These are phyloP conservation scores for Zasmidium cellare DNA, from an alignment of 2,329 filamentous ascomycete genomes.

Conservation along the genomic window DNA sequence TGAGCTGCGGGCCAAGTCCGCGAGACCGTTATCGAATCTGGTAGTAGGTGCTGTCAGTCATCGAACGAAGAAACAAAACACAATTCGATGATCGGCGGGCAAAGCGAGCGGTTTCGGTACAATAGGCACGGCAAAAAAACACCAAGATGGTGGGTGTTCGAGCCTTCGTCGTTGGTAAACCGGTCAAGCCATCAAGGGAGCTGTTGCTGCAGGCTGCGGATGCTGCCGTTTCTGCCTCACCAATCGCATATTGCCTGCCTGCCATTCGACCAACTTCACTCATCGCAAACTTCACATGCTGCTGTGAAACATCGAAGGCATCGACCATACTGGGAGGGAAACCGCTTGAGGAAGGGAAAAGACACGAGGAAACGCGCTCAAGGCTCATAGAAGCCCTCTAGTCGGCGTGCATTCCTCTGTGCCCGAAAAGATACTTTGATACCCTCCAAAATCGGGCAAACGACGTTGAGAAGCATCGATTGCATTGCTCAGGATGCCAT, in stretches of 20 bases:
- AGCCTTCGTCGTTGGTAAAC: too few species aligned
- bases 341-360: not conserved
- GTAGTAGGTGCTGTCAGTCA: not conserved
- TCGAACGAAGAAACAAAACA: not conserved
- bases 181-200: too few species aligned
- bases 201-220: not conserved
- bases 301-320: not conserved
- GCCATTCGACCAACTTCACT: not conserved
- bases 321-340: not conserved
- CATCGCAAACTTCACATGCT: not conserved
- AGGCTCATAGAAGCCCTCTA: not conserved
- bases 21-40: not conserved
- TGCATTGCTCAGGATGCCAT: slow-evolving; percentile 66
- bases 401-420: too few species aligned
- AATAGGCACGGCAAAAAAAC: not conserved
- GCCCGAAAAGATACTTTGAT: too few species aligned
- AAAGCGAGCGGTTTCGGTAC: not conserved
- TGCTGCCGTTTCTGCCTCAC: not conserved
- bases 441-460: too few species aligned
- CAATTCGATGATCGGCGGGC: not conserved
- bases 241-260: not conserved
- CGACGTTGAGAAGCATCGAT: too few species aligned
- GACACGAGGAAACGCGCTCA: not conserved
- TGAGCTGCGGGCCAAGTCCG: not conserved
- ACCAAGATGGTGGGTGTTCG: not conserved